Percentiles rank a stretch among this genome's conserved stretches.
These are phyloP conservation scores for Cryptococcus sp. DNA, from an alignment of 1,284 basidiomycete genomes.

Conservation along the genomic window DNA sequence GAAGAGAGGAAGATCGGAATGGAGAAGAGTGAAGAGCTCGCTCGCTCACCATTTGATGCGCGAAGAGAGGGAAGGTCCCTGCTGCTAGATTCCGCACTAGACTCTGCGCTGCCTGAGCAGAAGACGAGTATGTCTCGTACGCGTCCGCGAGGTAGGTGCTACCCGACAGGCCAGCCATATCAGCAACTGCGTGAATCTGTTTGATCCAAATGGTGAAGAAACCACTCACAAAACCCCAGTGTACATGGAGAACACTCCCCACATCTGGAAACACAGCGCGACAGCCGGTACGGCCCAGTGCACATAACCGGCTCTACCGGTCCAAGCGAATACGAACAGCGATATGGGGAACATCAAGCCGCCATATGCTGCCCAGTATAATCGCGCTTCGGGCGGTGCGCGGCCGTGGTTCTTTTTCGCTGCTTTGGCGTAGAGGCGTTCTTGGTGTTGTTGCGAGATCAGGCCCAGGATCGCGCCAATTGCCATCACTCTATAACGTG, in stretches of 20 bases:
- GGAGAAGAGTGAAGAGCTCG: too few species aligned
- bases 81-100: conserved; percentile 48
- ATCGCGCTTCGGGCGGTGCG: conserved; percentile 55
- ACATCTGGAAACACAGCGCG: conserved; percentile 28
- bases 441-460: conserved; percentile 60
- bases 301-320: conserved; percentile 32
- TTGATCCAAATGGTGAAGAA: conserved; percentile 5
- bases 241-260: conserved; percentile 46
- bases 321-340: conserved; percentile 47
- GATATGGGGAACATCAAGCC: conserved; percentile 45
- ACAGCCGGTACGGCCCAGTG: conserved; percentile 46
- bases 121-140: conserved; percentile 50
- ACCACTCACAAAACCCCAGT: conserved; percentile 43
- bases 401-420: conserved; percentile 40
- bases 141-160: conserved; percentile 50
- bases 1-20: neutral
- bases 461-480: conserved; percentile 71
- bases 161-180: neutral
- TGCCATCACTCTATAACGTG: conserved; percentile 46
- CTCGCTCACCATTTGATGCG: conserved; percentile 30
- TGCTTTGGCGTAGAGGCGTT: conserved; percentile 36
- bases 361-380: conserved; percentile 52
- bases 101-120: conserved; percentile 51
- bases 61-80: conserved; percentile 48
- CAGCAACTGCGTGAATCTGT: conserved; percentile 4